Evolutionary conservation across 352 stramenopile species (phyloP), one percentile per base, ranked within the genome.

Genomic region (Pythium folliculosum): DNA sequence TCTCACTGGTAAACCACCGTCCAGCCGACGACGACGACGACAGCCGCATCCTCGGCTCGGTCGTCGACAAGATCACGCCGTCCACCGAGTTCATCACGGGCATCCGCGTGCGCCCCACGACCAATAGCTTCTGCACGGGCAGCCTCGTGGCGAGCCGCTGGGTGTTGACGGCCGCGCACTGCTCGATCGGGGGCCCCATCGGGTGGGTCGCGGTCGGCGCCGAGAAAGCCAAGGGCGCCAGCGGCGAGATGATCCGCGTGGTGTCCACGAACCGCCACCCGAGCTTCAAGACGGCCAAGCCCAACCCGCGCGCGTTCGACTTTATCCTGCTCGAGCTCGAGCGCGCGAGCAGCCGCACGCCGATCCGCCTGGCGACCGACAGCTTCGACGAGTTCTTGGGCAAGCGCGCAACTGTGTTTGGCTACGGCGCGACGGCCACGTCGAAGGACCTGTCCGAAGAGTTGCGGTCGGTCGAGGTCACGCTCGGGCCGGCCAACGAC

Each of bases 181-280:
- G 47, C 21, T 9, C 1, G 19, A 6, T 35, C 23, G 9, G 21
- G 12, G 10, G 35, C n/a, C 8, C 8, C 2, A 25, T 38, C 35
- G 5, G 14, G 17, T 60, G 22, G 27, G 27, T 45, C 51, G 43
- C 51, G 2, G 27, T 58, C 13, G 25, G 51, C 27, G 27, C 51
- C 3, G 8, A 56, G 1, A 35, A 27, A 9, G 10, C 23, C 10
- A 56, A 27, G 27, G 23, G 49, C 43, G 19, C 43, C 14, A 49
- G 43, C 17, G 51, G 51, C 51, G 35, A 58, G 51, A 23, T 27
- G 9, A n/a, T 58, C 16, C 19, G 27, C 14, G 51, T 58, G n/a
- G 6, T 2, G 5, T 21, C 3, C 10, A 17, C 5, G 12, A 16
- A 35, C 22, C 47, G 47, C 47, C 47, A 53, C 47, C 47, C 47